Evolutionary conservation across 768 basidiomycete genomes (phyloP), one percentile per base, ranked within the genome.

Genomic region (Mycena olivaceomarginata): DNA sequence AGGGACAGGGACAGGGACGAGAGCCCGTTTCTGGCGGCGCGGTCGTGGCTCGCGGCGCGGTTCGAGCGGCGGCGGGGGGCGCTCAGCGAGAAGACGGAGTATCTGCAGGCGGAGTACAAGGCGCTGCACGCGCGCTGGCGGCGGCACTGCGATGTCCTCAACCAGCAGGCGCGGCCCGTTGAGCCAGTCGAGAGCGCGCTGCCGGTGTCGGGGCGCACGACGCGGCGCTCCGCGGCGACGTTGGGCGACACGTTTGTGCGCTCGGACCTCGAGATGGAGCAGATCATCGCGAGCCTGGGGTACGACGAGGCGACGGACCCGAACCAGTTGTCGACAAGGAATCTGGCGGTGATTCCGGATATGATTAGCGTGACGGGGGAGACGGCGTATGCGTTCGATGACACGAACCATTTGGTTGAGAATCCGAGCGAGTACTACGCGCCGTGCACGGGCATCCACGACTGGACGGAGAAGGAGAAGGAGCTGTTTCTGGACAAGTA

Each of bases 201-300:
- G 22, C 85, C 88, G 53, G 86, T 87, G 56, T 79, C 87, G 53
- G 87, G 89, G 25, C 89, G 96, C 67, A 93, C 94, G 56, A 96
- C 95, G 11, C 91, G 96, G 40, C 92, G 96, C 37, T 92, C 94
- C 12, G 89, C 93, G 63, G 93, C 94, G 0, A 87, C 51, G 5
- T 22, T 96, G 77, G 96, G 96, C 39, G 98, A 98, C 84, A 94
- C 96, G 4, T 31, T 31, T 16, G 97, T 97, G 18, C 94, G 97
- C 5, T 97, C 97, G 20, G 98, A 99, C 85, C 90, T 98, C 72
- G 98, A 99, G 88, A 97, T 98, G 93, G 96, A 98, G 82, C 97
- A 97, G 85, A 97, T 99, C 82, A 95, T 99, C 73, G 96, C 96
- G n/a, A 96, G 94, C 81, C 88, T 98, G 53, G 97, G 96, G 37